Evolutionary conservation across 2,329 filamentous ascomycete genomes (phyloP), one percentile per base, ranked within the genome.

Genomic region (Arthrobotrys conoides): DNA sequence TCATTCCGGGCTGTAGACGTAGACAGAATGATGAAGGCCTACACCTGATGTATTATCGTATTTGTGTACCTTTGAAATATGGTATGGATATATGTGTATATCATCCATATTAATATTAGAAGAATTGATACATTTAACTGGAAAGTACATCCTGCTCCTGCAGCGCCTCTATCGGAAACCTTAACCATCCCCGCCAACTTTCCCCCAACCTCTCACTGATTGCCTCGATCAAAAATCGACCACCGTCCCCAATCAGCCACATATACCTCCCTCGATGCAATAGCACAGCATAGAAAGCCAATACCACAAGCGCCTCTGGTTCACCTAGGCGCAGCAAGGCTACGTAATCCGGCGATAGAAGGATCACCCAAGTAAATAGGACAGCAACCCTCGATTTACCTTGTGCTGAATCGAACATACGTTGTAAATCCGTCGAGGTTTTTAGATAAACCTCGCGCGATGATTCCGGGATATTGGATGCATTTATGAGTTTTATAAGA

Each of bases 251-350:
- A 41, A 86, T 83, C 27, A 86, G 82, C 86, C 86, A 87, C 41
- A 83, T 81, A 3, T 81, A 76, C 8, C 84, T 82, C 48, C 83
- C 85, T 14, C 83, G 83, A 76, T 87, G 85, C n/a, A 88, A 82
- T 49, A 88, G 80, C 3, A 87, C 84, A 10, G 86, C 87, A 73
- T 87, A 88, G 80, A 88, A 85, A 5, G 86, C 87, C 22, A 89
- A 82, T 5, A 88, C 84, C 10, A 87, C 83, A 24, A 88, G 82
- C 0, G 86, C 86, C 79, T 87, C 86, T 0, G 85, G 84, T 2
- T 82, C 80, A 44, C 83, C 82, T 38, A 81, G 75, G 14, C 83
- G 82, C 6, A 87, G 80, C 64, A 86, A 81, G 6, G 70, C 80
- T 3, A 85, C 83, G 55, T 85, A 86, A 9, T 83, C 82, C 14